Conservation (phyloP, 1,284 basidiomycete species). For the Ceratobasidium sp. region DNA sequence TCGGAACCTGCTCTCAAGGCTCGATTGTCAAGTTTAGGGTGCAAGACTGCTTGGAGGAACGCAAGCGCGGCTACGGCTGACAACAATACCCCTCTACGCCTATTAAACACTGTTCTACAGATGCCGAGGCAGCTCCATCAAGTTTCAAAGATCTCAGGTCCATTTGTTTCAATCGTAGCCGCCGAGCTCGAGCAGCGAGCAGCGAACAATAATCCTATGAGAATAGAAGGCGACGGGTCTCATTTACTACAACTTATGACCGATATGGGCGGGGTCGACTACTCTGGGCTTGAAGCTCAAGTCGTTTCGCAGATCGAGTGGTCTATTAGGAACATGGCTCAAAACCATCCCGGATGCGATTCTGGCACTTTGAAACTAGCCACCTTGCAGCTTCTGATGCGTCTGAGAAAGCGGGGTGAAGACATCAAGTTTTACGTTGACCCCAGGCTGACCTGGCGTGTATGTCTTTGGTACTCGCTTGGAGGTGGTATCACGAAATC, state of each 20-base stretch:
- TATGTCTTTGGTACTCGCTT: constrained; percentile 16
- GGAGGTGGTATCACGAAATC: background rate
- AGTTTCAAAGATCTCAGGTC: background rate
- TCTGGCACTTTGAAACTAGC: background rate
- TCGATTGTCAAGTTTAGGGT: background rate
- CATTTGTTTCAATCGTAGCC: constrained; percentile 9
- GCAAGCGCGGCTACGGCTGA: background rate
- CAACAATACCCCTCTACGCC: background rate
- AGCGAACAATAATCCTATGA: background rate
- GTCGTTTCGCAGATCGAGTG: constrained; percentile 7
- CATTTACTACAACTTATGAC: background rate
- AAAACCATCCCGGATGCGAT: background rate
- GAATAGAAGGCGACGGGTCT: background rate
- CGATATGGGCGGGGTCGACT: background rate
- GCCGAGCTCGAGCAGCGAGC: background rate
- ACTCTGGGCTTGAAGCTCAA: constrained; percentile 1
- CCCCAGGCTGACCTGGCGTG: background rate
- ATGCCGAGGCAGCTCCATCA: background rate
- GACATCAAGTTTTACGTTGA: background rate
- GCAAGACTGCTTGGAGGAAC: background rate
- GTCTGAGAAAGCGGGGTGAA: background rate
- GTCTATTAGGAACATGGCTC: background rate
- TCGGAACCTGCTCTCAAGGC: background rate
- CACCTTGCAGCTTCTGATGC: constrained; percentile 12
- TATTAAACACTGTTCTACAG: background rate